Percentiles rank a stretch among this genome's conserved stretches.
phyloP scores from a whole-genome alignment of 78 protist species.

The Diacronema lutheri region DNA sequence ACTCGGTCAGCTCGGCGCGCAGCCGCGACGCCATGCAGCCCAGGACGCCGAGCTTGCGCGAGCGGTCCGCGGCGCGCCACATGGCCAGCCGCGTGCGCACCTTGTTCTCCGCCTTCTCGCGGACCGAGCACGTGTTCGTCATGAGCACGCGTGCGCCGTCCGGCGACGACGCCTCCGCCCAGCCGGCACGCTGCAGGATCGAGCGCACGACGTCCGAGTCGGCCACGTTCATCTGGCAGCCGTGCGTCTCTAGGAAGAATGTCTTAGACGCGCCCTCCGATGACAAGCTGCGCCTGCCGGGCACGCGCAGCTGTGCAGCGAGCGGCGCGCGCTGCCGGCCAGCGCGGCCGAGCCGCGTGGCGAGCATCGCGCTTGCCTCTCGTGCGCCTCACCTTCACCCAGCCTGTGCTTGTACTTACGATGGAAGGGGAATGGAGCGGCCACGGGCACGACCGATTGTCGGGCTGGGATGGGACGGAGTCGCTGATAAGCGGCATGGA shows the following conservation, averaged over 20 bases:
- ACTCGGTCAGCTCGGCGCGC: conserved; percentile 64
- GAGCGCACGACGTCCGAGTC: conserved; percentile 78
- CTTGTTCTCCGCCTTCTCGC: conserved; percentile 84
- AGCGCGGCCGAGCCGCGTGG: too few relatives aligned
- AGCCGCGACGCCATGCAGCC: conserved; percentile 93
- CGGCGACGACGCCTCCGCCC: neutral
- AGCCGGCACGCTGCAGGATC: conserved; percentile 7
- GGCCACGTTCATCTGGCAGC: conserved; percentile 89
- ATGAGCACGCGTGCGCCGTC: conserved; percentile 71
- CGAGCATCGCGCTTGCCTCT: too few relatives aligned
- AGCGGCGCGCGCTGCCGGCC: too few relatives aligned
- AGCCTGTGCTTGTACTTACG: too few relatives aligned
- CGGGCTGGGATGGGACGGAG: too few relatives aligned
- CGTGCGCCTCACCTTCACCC: too few relatives aligned
- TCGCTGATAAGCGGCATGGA: too few relatives aligned
- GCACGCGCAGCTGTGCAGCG: too few relatives aligned
- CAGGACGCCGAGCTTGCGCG: neutral
- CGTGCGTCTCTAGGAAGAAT: conserved; percentile 75
- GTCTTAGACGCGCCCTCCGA: too few relatives aligned
- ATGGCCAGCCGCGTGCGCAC: conserved; percentile 71
- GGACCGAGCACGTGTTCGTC: conserved; percentile 85
- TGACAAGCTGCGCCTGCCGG: too few relatives aligned
- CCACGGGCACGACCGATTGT: too few relatives aligned
- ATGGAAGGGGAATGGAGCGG: too few relatives aligned
- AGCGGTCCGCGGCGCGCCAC: neutral